Evolutionary conservation across 2,329 filamentous ascomycete genomes (phyloP).

Genomic region (Triangularia verruculosa): DNA sequence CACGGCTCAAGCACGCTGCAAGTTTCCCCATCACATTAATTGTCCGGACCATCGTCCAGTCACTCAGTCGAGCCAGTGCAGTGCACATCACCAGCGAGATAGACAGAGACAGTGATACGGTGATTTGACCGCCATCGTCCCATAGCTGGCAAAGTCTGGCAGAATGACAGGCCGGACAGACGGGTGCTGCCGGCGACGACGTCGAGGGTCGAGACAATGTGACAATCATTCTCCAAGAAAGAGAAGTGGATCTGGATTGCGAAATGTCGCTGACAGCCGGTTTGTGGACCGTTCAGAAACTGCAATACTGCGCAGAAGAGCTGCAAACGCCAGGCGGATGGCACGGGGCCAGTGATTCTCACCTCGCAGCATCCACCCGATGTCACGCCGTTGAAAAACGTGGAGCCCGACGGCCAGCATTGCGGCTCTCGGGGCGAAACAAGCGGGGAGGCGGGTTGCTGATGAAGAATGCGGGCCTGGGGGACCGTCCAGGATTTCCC

Average conservation of each 20-base stretch:
- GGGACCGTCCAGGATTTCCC: conserved; percentile 1
- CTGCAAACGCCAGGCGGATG: conserved; percentile 21
- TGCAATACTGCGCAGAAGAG: too few relatives aligned
- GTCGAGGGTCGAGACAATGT: background rate
- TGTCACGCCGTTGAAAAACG: conserved; percentile 26
- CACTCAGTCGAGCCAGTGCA: background rate
- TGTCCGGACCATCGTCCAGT: conserved; percentile 7
- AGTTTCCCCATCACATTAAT: conserved; percentile 20
- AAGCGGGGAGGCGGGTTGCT: conserved; percentile 4
- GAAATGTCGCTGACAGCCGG: background rate
- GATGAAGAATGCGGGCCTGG: background rate
- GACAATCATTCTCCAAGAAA: background rate
- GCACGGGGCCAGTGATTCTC: conserved; percentile 10
- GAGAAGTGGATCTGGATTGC: background rate
- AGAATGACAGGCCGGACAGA: background rate
- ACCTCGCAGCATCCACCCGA: conserved; percentile 19
- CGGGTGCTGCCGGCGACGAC: background rate
- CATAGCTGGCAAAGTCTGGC: background rate
- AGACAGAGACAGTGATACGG: background rate
- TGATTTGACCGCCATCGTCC: background rate
- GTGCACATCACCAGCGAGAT: background rate
- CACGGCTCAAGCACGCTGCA: conserved; percentile 17
- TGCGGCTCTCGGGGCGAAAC: background rate
- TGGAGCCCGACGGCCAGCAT: conserved; percentile 4
- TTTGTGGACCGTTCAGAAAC: background rate